Evolutionary conservation across 83 land plant genomes (phyloP).

Genomic region (Picea engelmannii): DNA sequence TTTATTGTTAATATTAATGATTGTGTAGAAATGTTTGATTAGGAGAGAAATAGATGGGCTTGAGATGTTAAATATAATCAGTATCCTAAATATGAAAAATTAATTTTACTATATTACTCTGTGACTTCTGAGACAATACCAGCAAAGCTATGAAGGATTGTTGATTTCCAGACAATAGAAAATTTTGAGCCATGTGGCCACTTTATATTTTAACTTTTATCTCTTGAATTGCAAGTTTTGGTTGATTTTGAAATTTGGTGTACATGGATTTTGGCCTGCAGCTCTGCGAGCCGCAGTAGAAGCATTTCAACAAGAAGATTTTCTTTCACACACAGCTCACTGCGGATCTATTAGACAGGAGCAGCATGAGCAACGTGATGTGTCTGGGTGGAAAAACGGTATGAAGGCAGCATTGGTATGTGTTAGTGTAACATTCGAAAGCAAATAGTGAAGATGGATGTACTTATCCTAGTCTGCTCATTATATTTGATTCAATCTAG

Average conservation of each 20-base stretch:
- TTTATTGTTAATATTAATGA: too few species aligned
- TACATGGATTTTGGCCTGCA: conserved; percentile 4
- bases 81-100: background rate
- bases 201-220: background rate
- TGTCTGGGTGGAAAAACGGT: background rate
- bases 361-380: background rate
- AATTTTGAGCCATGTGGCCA: background rate
- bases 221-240: background rate
- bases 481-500: background rate
- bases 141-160: background rate
- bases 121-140: background rate
- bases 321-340: background rate
- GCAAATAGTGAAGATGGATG: background rate
- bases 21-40: background rate
- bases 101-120: background rate
- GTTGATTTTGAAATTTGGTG: background rate
- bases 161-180: background rate
- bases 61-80: background rate
- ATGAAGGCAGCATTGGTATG: conserved; percentile 7
- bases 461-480: background rate
- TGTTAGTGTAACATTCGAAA: background rate
- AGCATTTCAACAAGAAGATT: background rate
- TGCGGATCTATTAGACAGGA: background rate
- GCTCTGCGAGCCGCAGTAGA: conserved; percentile 12
- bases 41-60: background rate